These are phyloP conservation scores for Corinectria fuckeliana DNA, from an alignment of 2,329 filamentous ascomycete genomes.

Conservation along the genomic window DNA sequence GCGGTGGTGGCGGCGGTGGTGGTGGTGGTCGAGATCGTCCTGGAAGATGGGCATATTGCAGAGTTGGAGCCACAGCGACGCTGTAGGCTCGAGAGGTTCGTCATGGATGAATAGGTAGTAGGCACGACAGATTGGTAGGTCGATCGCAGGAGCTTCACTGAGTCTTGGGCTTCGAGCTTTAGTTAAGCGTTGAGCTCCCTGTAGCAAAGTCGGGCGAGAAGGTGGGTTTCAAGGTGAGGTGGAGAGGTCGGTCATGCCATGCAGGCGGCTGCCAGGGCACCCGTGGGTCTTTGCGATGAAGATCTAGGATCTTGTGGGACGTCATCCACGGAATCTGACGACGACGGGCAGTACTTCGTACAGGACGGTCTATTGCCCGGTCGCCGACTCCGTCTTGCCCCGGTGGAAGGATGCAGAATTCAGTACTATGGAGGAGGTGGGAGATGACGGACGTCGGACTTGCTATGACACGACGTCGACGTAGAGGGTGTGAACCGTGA, in stretches of 20 bases:
- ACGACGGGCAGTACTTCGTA: constrained; percentile 16
- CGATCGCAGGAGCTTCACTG: constrained; percentile 12
- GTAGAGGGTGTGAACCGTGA: constrained; percentile 8
- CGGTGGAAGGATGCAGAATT: background rate
- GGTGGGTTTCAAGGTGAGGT: constrained; percentile 17
- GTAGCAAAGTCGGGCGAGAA: constrained; percentile 4
- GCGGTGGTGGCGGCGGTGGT: too few relatives aligned
- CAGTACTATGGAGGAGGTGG: background rate
- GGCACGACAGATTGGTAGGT: too few relatives aligned
- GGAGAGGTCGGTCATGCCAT: constrained; percentile 36
- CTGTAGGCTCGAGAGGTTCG: constrained; percentile 18
- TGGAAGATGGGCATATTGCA: constrained; percentile 64
- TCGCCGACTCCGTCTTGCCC: constrained; percentile 15
- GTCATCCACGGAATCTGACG: constrained; percentile 39
- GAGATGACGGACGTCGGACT: constrained; percentile 11
- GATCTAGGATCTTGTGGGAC: constrained; percentile 36
- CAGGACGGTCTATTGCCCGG: constrained; percentile 23
- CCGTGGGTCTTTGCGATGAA: constrained; percentile 34
- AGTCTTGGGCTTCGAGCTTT: constrained; percentile 10
- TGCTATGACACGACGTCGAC: constrained; percentile 35
- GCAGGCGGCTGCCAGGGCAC: constrained; percentile 25
- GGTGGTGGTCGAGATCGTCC: constrained; percentile 54
- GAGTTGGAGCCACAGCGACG: constrained; percentile 44
- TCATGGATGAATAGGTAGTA: constrained; percentile 33
- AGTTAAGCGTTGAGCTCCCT: constrained; percentile 14